A percentile compares a stretch with the other conserved stretches of the same genome.
Evolutionary conservation across 306 rosid species (phyloP).

Genomic region (Malus orientalis): DNA sequence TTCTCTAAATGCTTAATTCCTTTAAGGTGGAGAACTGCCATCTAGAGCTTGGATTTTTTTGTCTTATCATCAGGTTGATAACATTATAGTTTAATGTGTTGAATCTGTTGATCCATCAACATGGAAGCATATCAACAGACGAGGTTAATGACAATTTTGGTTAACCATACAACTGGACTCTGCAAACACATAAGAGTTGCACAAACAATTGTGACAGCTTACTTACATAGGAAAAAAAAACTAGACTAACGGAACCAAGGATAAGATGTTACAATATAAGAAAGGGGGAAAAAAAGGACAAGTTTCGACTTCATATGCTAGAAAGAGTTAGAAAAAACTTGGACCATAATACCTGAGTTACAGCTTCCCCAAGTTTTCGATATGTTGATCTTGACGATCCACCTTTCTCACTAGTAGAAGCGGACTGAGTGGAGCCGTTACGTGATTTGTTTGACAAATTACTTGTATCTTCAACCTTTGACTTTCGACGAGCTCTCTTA

Average conservation of each 20-base stretch:
- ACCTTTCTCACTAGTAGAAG: slow-evolving; percentile 33
- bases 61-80: neutral
- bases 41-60: too few species aligned
- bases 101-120: neutral
- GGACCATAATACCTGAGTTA: slow-evolving; percentile 52
- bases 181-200: neutral
- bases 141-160: neutral
- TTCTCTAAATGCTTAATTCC: too few species aligned
- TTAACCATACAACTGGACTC: neutral
- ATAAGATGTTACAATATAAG: neutral
- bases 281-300: neutral
- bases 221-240: neutral
- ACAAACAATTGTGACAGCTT: neutral
- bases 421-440: slow-evolving; percentile 32
- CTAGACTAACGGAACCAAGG: neutral
- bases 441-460: slow-evolving; percentile 32
- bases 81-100: neutral
- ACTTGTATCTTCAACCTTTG: slow-evolving; percentile 32
- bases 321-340: neutral
- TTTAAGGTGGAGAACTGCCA: too few species aligned
- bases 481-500: slow-evolving; percentile 28
- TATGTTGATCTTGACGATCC: slow-evolving; percentile 31
- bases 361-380: slow-evolving; percentile 63
- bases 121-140: neutral
- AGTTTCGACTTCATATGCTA: slow-evolving; percentile 10